A percentile compares a stretch with the other conserved stretches of the same genome.
These are phyloP conservation scores for Diaporthe capsici DNA, from an alignment of 2,329 filamentous ascomycete species.

Conservation along the genomic window DNA sequence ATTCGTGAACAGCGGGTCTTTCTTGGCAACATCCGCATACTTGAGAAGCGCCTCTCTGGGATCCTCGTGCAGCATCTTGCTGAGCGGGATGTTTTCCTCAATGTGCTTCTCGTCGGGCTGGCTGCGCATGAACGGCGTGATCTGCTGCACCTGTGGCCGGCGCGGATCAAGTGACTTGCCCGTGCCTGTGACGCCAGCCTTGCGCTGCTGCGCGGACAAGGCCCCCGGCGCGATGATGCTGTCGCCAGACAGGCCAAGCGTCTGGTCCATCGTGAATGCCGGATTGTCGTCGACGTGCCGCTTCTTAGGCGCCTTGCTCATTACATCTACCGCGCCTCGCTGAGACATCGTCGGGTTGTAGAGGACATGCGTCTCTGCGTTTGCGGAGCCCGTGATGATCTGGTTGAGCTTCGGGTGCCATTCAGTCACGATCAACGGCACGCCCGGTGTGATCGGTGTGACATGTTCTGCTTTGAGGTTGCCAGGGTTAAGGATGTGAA, in stretches of 20 bases:
- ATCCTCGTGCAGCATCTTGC: constrained; percentile 95
- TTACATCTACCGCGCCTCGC: constrained; percentile 87
- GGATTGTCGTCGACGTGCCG: constrained; percentile 96
- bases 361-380: constrained; percentile 89
- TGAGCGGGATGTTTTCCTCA: constrained; percentile 88
- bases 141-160: constrained; percentile 84
- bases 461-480: constrained; percentile 88
- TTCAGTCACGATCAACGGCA: constrained; percentile 84
- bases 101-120: constrained; percentile 93
- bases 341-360: constrained; percentile 89
- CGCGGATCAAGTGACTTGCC: constrained; percentile 84
- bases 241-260: constrained; percentile 86
- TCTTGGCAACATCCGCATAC: constrained; percentile 93
- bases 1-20: constrained; percentile 93
- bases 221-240: constrained; percentile 80
- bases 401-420: constrained; percentile 98
- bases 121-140: constrained; percentile 91
- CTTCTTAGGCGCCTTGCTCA: constrained; percentile 94
- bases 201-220: constrained; percentile 66
- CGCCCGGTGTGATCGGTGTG: constrained; percentile 89
- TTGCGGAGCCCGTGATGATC: constrained; percentile 93
- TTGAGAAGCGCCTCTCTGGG: constrained; percentile 93
- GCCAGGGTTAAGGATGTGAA: constrained; percentile 94
- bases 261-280: constrained; percentile 85
- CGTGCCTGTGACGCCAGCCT: constrained; percentile 81